phyloP scores from a whole-genome alignment of 1,284 basidiomycete species.

The Irpex sp. region DNA sequence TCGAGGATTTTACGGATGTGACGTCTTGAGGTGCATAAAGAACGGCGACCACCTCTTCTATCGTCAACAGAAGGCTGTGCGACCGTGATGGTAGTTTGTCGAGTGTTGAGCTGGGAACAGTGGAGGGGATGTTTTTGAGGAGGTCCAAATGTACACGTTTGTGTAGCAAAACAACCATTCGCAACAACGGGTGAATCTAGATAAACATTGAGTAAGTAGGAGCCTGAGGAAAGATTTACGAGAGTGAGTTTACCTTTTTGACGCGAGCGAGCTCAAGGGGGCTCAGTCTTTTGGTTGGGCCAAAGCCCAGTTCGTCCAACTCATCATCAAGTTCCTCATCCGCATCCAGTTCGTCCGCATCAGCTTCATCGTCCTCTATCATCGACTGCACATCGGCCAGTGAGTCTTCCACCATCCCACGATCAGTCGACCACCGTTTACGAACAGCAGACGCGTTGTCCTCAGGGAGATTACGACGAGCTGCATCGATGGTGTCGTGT shows the following conservation, averaged over 20 bases:
- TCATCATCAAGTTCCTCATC: slow-evolving; percentile 48
- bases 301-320: slow-evolving; percentile 67
- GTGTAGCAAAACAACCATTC: slow-evolving; percentile 57
- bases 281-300: slow-evolving; percentile 26
- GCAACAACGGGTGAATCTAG: slow-evolving; percentile 56
- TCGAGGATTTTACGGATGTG: slow-evolving; percentile 34
- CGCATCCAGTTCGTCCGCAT: too few relatives aligned
- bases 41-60: slow-evolving; percentile 62
- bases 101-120: slow-evolving; percentile 28
- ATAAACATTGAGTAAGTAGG: neutral
- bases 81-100: slow-evolving; percentile 53
- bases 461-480: slow-evolving; percentile 47
- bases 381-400: slow-evolving; percentile 56
- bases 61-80: slow-evolving; percentile 40
- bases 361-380: slow-evolving; percentile 31
- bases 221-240: neutral
- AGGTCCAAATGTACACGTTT: slow-evolving; percentile 53
- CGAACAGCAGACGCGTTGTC: slow-evolving; percentile 62
- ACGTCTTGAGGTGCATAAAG: slow-evolving; percentile 61
- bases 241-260: slow-evolving; percentile 20
- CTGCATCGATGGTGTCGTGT: slow-evolving; percentile 60
- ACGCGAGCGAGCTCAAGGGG: slow-evolving; percentile 24
- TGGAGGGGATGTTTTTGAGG: slow-evolving; percentile 30
- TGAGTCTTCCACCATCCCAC: slow-evolving; percentile 58
- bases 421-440: slow-evolving; percentile 51